phyloP scores from a whole-genome alignment of 2,329 filamentous ascomycete species.

The Claviceps paspali region DNA sequence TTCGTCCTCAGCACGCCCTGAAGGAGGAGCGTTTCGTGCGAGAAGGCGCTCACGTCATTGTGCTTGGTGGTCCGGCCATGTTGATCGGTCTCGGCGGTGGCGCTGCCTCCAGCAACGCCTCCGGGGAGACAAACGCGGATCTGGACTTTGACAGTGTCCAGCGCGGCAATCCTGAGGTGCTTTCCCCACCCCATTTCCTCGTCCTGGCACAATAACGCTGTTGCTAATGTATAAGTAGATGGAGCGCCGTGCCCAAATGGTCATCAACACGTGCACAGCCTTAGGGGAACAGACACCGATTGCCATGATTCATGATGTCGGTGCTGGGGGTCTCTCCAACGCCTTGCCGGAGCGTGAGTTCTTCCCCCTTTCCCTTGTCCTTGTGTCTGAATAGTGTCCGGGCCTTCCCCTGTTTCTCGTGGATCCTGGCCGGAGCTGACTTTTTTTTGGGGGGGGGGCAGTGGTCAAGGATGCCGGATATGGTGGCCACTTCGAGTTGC shows the following conservation, averaged over 20 bases:
- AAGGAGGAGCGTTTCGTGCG: constrained; percentile 69
- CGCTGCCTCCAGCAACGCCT: constrained; percentile 81
- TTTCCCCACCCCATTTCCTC: background rate
- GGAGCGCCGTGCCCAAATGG: constrained; percentile 88
- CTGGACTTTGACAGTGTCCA: constrained; percentile 96
- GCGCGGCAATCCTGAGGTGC: constrained; percentile 72
- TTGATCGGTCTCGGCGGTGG: constrained; percentile 91
- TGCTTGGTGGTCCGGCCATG: constrained; percentile 93
- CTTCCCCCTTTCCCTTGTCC: background rate
- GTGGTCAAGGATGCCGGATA: constrained; percentile 82
- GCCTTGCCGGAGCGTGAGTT: constrained; percentile 58
- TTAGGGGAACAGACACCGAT: constrained; percentile 80
- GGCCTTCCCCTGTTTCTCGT: background rate
- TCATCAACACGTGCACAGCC: constrained; percentile 85
- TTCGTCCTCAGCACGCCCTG: constrained; percentile 77
- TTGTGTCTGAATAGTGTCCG: background rate
- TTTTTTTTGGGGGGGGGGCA: no score
- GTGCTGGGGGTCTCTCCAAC: constrained; percentile 64
- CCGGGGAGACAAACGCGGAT: constrained; percentile 76
- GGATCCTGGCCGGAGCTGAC: background rate
- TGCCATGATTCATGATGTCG: constrained; percentile 93
- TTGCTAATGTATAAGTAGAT: constrained; percentile 30
- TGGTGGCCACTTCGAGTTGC: constrained; percentile 85
- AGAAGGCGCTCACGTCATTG: constrained; percentile 78
- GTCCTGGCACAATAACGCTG: background rate